Evolutionary conservation across 805 yeast genomes (phyloP).

Genomic region (Starmerella stigmatis): DNA sequence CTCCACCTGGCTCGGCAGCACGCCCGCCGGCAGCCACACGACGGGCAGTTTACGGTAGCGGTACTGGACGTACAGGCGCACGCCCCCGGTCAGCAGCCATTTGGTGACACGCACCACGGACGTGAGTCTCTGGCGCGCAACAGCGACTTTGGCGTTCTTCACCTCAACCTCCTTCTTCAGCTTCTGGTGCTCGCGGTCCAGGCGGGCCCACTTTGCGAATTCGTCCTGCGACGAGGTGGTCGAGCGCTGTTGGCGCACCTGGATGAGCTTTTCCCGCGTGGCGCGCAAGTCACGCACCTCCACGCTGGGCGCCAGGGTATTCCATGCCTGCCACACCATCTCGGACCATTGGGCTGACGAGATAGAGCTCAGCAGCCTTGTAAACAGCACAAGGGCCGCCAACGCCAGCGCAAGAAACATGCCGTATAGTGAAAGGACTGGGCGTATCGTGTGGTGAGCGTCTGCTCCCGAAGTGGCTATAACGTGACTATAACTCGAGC

Average conservation of each 20-base stretch:
- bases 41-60: constrained; percentile 46
- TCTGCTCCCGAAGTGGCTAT: too few relatives aligned
- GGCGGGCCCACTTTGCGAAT: constrained; percentile 91
- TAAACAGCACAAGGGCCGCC: constrained; percentile 17
- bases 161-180: constrained; percentile 43
- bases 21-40: constrained; percentile 47
- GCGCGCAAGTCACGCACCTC: constrained; percentile 28
- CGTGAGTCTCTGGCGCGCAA: constrained; percentile 33
- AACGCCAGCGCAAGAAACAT: constrained; percentile 16
- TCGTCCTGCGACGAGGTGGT: constrained; percentile 78
- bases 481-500: too few relatives aligned
- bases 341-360: constrained; percentile 28
- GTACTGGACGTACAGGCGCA: constrained; percentile 38
- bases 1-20: constrained; percentile 46
- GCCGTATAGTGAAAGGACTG: not conserved
- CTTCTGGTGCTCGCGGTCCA: constrained; percentile 61
- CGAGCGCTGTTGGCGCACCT: constrained; percentile 44
- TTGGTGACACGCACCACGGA: constrained; percentile 31
- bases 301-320: constrained; percentile 32
- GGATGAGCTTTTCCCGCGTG: constrained; percentile 38
- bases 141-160: constrained; percentile 32
- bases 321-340: constrained; percentile 34
- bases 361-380: constrained; percentile 21
- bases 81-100: constrained; percentile 35
- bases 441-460: constrained; percentile 6